These are phyloP conservation scores for Starmera dryadoides DNA, from an alignment of 805 yeast genomes.

Conservation along the genomic window DNA sequence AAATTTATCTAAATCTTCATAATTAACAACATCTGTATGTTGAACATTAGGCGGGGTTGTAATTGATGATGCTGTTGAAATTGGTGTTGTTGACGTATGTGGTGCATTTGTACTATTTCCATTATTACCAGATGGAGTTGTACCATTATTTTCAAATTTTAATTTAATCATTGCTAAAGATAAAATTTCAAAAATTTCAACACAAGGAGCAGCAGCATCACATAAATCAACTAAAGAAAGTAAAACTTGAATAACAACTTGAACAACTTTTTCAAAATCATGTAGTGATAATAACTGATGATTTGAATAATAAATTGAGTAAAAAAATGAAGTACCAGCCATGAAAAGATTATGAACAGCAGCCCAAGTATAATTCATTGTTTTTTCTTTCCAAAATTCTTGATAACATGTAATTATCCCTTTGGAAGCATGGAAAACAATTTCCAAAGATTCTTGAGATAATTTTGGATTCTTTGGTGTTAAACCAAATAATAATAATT, in stretches of 20 bases:
- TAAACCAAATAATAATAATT: slow-evolving; percentile 66
- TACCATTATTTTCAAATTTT: slow-evolving; percentile 25
- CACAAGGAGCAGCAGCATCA: slow-evolving; percentile 70
- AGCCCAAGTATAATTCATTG: slow-evolving; percentile 86
- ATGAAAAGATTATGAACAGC: slow-evolving; percentile 83
- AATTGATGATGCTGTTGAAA: no score
- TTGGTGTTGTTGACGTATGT: no score
- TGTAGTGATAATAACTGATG: slow-evolving; percentile 39
- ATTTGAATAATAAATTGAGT: slow-evolving; percentile 66
- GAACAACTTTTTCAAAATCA: slow-evolving; percentile 39
- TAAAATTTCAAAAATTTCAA: slow-evolving; percentile 63
- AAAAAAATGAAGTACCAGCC: slow-evolving; percentile 83
- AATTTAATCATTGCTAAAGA: slow-evolving; percentile 65
- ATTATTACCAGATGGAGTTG: slow-evolving; percentile 6
- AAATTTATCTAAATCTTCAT: slow-evolving; percentile 19
- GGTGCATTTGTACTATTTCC: no score
- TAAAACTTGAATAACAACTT: slow-evolving; percentile 49
- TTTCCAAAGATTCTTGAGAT: slow-evolving; percentile 42
- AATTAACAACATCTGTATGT: neutral
- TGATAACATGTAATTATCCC: slow-evolving; percentile 60
- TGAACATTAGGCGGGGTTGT: no score
- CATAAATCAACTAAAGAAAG: slow-evolving; percentile 59
- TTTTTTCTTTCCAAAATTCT: slow-evolving; percentile 45
- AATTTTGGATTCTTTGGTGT: slow-evolving; percentile 62
- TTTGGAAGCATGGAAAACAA: slow-evolving; percentile 56